Percentiles rank a stretch among this genome's conserved stretches.
These are phyloP conservation scores for Collybia sordida DNA, from an alignment of 768 basidiomycete species.

Conservation along the genomic window DNA sequence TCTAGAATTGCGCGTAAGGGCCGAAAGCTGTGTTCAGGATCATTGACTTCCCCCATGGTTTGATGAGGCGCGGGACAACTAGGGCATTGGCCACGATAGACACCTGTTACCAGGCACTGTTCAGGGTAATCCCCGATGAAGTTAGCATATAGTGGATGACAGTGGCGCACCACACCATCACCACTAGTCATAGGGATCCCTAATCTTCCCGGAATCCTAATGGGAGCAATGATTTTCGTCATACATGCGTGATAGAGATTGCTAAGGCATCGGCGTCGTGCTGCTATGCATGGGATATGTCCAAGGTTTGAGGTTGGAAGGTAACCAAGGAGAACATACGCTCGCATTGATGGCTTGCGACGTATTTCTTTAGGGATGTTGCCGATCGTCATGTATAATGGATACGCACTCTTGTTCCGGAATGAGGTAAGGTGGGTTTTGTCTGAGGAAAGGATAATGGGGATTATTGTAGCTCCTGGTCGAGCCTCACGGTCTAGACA, in stretches of 20 bases:
- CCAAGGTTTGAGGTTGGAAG: slow-evolving; percentile 36
- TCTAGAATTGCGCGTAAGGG: too few species aligned
- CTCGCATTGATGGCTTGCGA: slow-evolving; percentile 33
- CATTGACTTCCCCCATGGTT: too few species aligned
- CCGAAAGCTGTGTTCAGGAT: too few species aligned
- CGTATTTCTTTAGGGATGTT: slow-evolving; percentile 42
- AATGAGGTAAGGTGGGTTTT: slow-evolving; percentile 36
- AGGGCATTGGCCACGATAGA: too few species aligned
- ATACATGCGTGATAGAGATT: slow-evolving; percentile 40
- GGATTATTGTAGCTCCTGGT: slow-evolving; percentile 22
- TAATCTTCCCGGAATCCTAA: slow-evolving; percentile 20
- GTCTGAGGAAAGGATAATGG: slow-evolving; percentile 31
- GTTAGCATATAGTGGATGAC: slow-evolving; percentile 37
- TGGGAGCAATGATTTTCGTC: slow-evolving; percentile 22
- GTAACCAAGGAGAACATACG: slow-evolving; percentile 37
- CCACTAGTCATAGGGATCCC: slow-evolving; percentile 27
- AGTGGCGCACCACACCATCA: slow-evolving; percentile 26
- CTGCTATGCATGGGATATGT: slow-evolving; percentile 24
- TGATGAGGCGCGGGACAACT: too few species aligned
- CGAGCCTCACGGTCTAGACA: too few species aligned
- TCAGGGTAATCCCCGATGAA: slow-evolving; percentile 43
- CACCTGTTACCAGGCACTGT: slow-evolving; percentile 39
- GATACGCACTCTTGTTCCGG: slow-evolving; percentile 41
- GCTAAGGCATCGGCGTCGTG: slow-evolving; percentile 19
- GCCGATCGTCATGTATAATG: slow-evolving; percentile 48